phyloP scores from a whole-genome alignment of 2,329 filamentous ascomycete species.

The Cercospora sesami region DNA sequence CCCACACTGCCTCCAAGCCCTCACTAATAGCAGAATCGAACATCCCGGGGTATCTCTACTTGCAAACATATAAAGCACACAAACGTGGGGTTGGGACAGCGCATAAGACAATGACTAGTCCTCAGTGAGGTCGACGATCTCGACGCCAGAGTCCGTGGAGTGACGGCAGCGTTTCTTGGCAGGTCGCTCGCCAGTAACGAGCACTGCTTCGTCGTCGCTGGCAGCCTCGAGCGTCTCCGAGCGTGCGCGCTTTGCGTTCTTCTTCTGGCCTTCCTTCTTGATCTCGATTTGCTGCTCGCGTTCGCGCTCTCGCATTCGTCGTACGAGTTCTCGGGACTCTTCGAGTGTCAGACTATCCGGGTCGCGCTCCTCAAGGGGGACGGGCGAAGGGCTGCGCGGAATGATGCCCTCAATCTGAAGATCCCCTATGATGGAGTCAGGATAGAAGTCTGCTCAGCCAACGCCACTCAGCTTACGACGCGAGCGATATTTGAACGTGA shows the following conservation, averaged over 20 bases:
- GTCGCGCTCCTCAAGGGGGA: conserved; percentile 33
- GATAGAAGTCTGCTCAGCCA: too few species aligned
- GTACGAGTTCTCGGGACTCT: conserved; percentile 30
- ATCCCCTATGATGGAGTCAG: conserved; percentile 26
- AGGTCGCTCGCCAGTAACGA: conserved; percentile 13
- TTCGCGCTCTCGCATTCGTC: conserved; percentile 12
- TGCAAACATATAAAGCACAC: too few species aligned
- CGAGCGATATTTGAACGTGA: conserved; percentile 33
- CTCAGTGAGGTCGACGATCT: conserved; percentile 31
- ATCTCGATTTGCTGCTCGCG: conserved; percentile 4
- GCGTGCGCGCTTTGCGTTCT: conserved; percentile 27
- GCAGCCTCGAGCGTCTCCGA: conserved; percentile 21
- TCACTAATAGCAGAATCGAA: too few species aligned
- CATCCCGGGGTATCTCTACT: too few species aligned
- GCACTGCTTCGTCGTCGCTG: conserved; percentile 24
- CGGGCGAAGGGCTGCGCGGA: conserved; percentile 29
- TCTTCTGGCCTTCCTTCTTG: conserved; percentile 19
- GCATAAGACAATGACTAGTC: conserved; percentile 17
- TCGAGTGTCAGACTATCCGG: conserved; percentile 28
- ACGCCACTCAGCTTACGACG: conserved; percentile 29
- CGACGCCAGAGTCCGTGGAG: conserved; percentile 26
- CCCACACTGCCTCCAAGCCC: too few species aligned
- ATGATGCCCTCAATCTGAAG: conserved; percentile 35
- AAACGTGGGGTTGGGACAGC: too few species aligned
- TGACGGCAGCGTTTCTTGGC: conserved; percentile 19